Base-by-base conservation (phyloP, 257 asterid genomes). In the Primulina tabacum region DNA sequence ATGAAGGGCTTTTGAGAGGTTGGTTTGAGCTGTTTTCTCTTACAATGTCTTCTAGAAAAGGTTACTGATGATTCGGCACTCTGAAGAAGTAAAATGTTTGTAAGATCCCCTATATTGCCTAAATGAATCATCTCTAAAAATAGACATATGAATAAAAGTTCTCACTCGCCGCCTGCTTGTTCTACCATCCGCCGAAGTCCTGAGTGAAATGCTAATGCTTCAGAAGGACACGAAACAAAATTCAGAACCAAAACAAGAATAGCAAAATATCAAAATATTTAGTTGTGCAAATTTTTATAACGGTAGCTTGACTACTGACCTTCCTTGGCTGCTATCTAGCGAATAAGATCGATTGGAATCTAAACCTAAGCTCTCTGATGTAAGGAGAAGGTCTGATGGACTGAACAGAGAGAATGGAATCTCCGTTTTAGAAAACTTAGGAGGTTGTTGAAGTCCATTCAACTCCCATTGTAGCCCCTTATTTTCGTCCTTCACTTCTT, bases 361-460 rank as follows among this genome's bases (percentile, higher is more conserved):
- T 76, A 88, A 86, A 21, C 96, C 93, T 75, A 92, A 88, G 73
- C 87, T 85, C 85, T 87, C 95, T 0, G 92, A 80, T 28, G 97
- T 85, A 55, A 87, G 89, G 74, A 75, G 69, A 60, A 86, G 82
- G 65, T 89, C 90, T 0, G 95, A 84, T 32, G 96, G 97, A 68
- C 90, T 83, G 69, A 91, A 90, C 6, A 87, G 82, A 43, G 96
- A 84, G 34, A 85, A 72, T 10, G 90, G 82, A 34, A 81, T 81
- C 73, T 74, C 83, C 1, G 74, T 74, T 75, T 89, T 89, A 3
- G 64, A 63, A 71, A 58, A 74, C 68, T 71, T 52, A 9, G 79
- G 61, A 57, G 63, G 77, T n/a, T 79, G 66, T 69, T 75, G 89
- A 68, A 90, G 62, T 59, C 92, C 90, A 24, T 88, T 88, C 77